Conservation (phyloP, 1,284 basidiomycete genomes). For the Ceratobasidium sp. region DNA sequence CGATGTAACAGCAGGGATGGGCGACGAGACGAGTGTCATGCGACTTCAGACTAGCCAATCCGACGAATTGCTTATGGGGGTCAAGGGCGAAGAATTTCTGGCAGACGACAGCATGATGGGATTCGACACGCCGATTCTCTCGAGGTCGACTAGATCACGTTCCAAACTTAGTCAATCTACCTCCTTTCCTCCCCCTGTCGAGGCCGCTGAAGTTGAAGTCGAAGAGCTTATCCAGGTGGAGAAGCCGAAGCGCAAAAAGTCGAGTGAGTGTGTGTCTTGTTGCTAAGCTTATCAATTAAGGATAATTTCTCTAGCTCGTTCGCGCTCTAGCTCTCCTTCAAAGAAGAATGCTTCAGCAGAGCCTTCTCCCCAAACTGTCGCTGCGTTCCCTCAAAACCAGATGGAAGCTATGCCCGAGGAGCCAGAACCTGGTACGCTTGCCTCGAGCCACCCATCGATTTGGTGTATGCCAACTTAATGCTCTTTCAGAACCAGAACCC, state of each 20-base stretch:
- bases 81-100: conserved; percentile 35
- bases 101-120: conserved; percentile 30
- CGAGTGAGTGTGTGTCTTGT: conserved; percentile 1
- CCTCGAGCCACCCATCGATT: neutral
- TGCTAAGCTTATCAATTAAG: neutral
- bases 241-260: conserved; percentile 33
- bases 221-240: conserved; percentile 3
- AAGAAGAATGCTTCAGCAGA: conserved; percentile 3
- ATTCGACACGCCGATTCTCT: conserved; percentile 19
- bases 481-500: neutral
- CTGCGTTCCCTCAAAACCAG: neutral
- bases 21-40: conserved; percentile 24
- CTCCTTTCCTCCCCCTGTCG: neutral
- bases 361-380: neutral
- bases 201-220: neutral
- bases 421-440: conserved; percentile 14
- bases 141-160: conserved; percentile 19
- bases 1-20: conserved; percentile 22
- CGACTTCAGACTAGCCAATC: conserved; percentile 13
- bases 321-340: conserved; percentile 27
- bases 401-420: conserved; percentile 2
- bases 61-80: conserved; percentile 34
- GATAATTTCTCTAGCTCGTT: conserved; percentile 14
- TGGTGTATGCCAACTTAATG: neutral
- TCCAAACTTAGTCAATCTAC: conserved; percentile 25